These are phyloP conservation scores for Rhodotorula toruloides DNA, from an alignment of 768 basidiomycete genomes.

Conservation along the genomic window DNA sequence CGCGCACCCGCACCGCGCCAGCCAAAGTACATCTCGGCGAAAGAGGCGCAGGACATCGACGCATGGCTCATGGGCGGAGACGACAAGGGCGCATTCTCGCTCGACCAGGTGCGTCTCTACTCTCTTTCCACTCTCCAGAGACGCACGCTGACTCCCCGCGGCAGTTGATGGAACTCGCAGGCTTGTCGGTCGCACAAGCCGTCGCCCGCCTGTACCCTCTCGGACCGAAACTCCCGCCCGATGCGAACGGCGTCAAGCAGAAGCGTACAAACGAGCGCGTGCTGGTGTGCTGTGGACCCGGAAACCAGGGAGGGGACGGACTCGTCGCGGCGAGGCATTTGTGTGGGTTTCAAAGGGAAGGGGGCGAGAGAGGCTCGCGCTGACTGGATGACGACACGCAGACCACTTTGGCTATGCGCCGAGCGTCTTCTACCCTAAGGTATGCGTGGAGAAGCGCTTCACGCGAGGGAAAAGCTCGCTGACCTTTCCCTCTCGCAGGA, in stretches of 20 bases:
- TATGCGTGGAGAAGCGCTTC: conserved; percentile 41
- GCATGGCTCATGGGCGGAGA: conserved; percentile 78
- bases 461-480: too few relatives aligned
- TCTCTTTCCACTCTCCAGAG: neutral
- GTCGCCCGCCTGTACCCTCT: conserved; percentile 70
- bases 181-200: conserved; percentile 84
- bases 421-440: conserved; percentile 90
- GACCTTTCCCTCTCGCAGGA: conserved; percentile 52
- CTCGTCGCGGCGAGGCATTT: conserved; percentile 93
- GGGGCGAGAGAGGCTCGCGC: too few relatives aligned
- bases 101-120: conserved; percentile 79
- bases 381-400: conserved; percentile 44
- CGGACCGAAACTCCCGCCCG: conserved; percentile 18
- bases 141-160: neutral
- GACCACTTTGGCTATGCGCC: conserved; percentile 89
- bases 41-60: conserved; percentile 62
- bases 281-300: conserved; percentile 93
- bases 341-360: too few relatives aligned
- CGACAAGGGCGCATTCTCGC: conserved; percentile 70
- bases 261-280: conserved; percentile 60
- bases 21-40: conserved; percentile 7
- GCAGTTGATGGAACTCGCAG: conserved; percentile 93
- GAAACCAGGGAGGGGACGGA: conserved; percentile 96
- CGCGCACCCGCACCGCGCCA: neutral
- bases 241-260: conserved; percentile 46